These are phyloP conservation scores for Wickerhamiella australiensis DNA, from an alignment of 805 yeast genomes.

Conservation along the genomic window DNA sequence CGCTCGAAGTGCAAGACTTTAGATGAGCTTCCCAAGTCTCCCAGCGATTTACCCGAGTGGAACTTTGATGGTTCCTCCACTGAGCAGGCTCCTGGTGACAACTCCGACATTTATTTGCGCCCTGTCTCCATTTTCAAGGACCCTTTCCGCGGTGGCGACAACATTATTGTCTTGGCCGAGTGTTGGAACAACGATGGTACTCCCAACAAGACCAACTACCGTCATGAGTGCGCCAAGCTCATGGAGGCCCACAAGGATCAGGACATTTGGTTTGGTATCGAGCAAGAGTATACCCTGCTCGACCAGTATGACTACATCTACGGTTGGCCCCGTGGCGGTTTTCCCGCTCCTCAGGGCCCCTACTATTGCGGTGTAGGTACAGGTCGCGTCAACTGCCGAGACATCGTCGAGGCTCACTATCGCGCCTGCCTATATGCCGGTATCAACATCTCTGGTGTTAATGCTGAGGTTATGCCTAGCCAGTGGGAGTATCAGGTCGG, in stretches of 20 bases:
- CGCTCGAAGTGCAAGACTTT: slow-evolving; percentile 94
- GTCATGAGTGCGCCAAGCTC: slow-evolving; percentile 91
- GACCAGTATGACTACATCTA: slow-evolving; percentile 82
- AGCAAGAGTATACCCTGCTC: slow-evolving; percentile 95
- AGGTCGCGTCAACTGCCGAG: slow-evolving; percentile 96
- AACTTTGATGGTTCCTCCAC: slow-evolving; percentile 99
- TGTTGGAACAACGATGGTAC: slow-evolving; percentile 98
- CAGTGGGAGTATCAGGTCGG: slow-evolving; percentile 99
- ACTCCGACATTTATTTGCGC: slow-evolving; percentile 88
- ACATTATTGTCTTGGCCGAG: slow-evolving; percentile 87
- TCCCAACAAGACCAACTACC: slow-evolving; percentile 96
- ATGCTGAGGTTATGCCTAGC: slow-evolving; percentile 99
- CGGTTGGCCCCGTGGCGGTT: slow-evolving; percentile 99
- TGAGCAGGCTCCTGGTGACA: slow-evolving; percentile 95
- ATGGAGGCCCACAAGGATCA: slow-evolving; percentile 82
- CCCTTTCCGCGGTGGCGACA: slow-evolving; percentile 97
- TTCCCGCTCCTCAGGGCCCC: slow-evolving; percentile 99
- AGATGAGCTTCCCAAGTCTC: slow-evolving; percentile 47
- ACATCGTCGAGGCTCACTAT: slow-evolving; percentile 97
- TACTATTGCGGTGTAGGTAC: slow-evolving; percentile 99
- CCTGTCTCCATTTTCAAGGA: slow-evolving; percentile 94
- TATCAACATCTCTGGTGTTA: slow-evolving; percentile 82
- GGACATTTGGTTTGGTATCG: slow-evolving; percentile 93
- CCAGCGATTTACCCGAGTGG: slow-evolving; percentile 95
- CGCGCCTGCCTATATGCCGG: slow-evolving; percentile 95